Evolutionary conservation across 2,329 filamentous ascomycete genomes (phyloP).

Genomic region (Ophiosphaerella herpotricha): DNA sequence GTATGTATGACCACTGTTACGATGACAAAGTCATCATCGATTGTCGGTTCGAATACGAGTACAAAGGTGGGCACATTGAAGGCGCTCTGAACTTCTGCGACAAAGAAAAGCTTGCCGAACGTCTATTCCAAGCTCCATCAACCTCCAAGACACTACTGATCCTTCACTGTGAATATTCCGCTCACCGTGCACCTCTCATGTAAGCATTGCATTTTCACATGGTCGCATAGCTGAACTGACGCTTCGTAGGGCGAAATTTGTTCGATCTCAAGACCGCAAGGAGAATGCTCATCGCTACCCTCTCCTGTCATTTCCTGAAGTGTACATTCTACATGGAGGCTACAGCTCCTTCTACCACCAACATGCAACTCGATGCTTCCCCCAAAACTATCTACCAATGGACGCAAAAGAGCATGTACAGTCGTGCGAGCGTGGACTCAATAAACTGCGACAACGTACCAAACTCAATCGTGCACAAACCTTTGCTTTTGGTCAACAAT

Average conservation of each 20-base stretch:
- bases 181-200: conserved; percentile 94
- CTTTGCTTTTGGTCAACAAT: conserved; percentile 86
- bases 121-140: conserved; percentile 69
- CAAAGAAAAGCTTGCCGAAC: conserved; percentile 80
- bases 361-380: conserved; percentile 80
- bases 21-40: conserved; percentile 87
- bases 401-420: conserved; percentile 86
- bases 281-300: conserved; percentile 87
- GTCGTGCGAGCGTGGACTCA: conserved; percentile 93
- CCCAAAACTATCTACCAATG: conserved; percentile 97
- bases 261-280: conserved; percentile 85
- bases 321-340: conserved; percentile 95
- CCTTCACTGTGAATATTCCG: conserved; percentile 98
- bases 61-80: conserved; percentile 92
- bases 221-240: conserved; percentile 19
- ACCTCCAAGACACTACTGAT: conserved; percentile 80
- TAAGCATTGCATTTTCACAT: conserved; percentile 36
- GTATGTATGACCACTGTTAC: conserved; percentile 76
- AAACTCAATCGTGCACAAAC: conserved; percentile 88
- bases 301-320: conserved; percentile 87
- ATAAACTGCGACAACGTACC: conserved; percentile 85
- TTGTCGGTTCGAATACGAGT: conserved; percentile 98
- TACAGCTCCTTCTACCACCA: conserved; percentile 91
- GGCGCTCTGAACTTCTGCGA: conserved; percentile 96
- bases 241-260: conserved; percentile 70